These are phyloP conservation scores for Microcyclosporella mali DNA, from an alignment of 2,329 filamentous ascomycete genomes.

Conservation along the genomic window DNA sequence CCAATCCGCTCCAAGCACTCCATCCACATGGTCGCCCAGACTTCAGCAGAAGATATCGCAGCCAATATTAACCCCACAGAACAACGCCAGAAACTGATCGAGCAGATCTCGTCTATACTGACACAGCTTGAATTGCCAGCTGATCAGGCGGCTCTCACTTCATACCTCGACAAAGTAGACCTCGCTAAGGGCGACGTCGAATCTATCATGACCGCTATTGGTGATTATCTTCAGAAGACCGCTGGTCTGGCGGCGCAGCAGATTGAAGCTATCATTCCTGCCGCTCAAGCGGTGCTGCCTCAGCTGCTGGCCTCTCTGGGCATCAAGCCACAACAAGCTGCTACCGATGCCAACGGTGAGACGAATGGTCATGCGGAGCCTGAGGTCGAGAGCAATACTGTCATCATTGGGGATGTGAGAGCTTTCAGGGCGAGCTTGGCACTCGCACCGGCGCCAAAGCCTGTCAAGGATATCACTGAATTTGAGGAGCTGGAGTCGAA, in stretches of 20 bases:
- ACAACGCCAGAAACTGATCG: conserved; percentile 40
- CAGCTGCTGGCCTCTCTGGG: conserved; percentile 34
- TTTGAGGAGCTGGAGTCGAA: conserved; percentile 84
- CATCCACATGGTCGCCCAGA: conserved; percentile 75
- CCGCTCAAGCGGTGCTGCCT: conserved; percentile 45
- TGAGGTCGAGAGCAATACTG: conserved; percentile 45
- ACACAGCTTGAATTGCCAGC: conserved; percentile 41
- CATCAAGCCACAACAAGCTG: conserved; percentile 1
- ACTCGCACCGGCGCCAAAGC: conserved; percentile 64
- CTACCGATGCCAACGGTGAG: conserved; percentile 28
- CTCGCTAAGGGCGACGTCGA: conserved; percentile 34
- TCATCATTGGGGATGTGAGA: conserved; percentile 69
- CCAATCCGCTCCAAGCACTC: conserved; percentile 71
- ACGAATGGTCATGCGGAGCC: conserved; percentile 23
- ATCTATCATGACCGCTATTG: conserved; percentile 39
- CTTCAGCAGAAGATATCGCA: conserved; percentile 35
- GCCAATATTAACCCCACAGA: conserved; percentile 33
- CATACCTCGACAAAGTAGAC: conserved; percentile 42
- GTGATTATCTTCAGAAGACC: conserved; percentile 34
- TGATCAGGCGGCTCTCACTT: conserved; percentile 38
- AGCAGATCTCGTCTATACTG: conserved; percentile 43
- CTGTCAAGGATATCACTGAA: conserved; percentile 69
- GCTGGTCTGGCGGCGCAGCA: conserved; percentile 47
- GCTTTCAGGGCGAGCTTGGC: conserved; percentile 71
- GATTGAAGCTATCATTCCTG: conserved; percentile 42